Evolutionary conservation across 371 early-diverging fungal species (phyloP).

Genomic region (Cokeromyces recurvatus): DNA sequence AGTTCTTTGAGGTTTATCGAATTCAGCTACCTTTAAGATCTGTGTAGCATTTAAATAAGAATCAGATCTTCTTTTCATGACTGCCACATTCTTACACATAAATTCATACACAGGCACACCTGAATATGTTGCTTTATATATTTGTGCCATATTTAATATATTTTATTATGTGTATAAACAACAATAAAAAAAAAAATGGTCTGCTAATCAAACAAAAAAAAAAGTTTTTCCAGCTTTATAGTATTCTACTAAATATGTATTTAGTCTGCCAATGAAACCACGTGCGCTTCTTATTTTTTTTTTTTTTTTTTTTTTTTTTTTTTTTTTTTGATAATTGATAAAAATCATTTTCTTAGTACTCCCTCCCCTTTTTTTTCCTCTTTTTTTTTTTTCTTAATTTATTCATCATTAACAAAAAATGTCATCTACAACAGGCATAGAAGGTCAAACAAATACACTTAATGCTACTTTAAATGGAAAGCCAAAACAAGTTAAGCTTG

Average conservation of each 20-base stretch:
- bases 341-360: neutral
- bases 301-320: no score
- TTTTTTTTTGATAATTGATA: no score
- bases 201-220: no score
- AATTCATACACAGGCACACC: slow-evolving; percentile 89
- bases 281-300: neutral
- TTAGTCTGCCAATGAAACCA: no score
- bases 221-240: no score
- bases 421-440: slow-evolving; percentile 4
- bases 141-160: slow-evolving; percentile 9
- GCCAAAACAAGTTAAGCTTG: slow-evolving; percentile 61
- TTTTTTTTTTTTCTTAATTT: no score
- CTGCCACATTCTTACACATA: slow-evolving; percentile 75
- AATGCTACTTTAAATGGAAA: slow-evolving; percentile 15
- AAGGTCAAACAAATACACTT: neutral
- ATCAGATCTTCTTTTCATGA: slow-evolving; percentile 84
- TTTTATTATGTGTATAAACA: neutral
- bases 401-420: neutral
- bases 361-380: no score
- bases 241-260: no score
- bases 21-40: slow-evolving; percentile 88
- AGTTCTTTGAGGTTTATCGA: slow-evolving; percentile 86
- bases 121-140: slow-evolving; percentile 80
- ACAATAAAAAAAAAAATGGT: no score
- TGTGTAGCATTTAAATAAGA: slow-evolving; percentile 92